These are phyloP conservation scores for Vaccinium macrocarpon DNA, from an alignment of 148 eudicot genomes.

Conservation along the genomic window DNA sequence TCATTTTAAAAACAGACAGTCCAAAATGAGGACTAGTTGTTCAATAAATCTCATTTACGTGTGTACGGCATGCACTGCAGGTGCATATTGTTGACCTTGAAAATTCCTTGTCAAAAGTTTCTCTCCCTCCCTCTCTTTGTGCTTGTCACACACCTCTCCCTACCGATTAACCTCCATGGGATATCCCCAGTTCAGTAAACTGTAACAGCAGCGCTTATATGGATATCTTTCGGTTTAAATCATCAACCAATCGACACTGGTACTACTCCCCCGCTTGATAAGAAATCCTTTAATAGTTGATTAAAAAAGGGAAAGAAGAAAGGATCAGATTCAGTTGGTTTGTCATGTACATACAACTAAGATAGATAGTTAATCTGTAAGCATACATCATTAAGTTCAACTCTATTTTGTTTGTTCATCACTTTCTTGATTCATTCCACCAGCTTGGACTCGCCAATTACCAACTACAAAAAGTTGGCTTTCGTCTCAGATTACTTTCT, in stretches of 20 bases:
- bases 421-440: background rate
- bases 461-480: background rate
- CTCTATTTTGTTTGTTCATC: background rate
- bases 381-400: background rate
- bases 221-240: background rate
- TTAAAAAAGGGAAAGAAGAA: background rate
- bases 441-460: background rate
- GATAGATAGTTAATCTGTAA: background rate
- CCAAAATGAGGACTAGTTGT: constrained; percentile 6
- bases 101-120: background rate
- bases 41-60: background rate
- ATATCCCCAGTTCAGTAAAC: background rate
- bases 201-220: background rate
- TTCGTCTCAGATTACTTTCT: background rate
- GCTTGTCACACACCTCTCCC: background rate
- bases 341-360: background rate
- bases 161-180: background rate
- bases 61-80: background rate
- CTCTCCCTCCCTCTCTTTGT: background rate
- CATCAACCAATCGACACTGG: background rate
- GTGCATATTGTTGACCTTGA: background rate
- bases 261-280: background rate
- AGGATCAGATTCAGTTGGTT: background rate
- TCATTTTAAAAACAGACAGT: background rate
- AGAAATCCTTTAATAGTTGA: background rate